These are phyloP conservation scores for Scheffersomyces parashehatae DNA, from an alignment of 1,139 yeast species.

Conservation along the genomic window DNA sequence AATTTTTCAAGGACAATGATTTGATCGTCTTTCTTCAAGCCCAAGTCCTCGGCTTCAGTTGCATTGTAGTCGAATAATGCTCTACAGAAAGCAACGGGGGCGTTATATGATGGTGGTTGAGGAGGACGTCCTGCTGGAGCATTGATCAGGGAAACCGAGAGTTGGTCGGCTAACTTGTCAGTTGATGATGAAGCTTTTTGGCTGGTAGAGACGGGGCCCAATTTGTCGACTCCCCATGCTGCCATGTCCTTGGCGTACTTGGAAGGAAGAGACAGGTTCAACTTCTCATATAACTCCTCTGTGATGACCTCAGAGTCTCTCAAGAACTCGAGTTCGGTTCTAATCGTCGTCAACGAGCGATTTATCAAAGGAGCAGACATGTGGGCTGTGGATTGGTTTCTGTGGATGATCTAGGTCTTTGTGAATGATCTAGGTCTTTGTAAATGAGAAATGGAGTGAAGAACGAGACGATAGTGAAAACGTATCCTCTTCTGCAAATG, in stretches of 20 bases:
- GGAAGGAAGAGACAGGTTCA: slow-evolving; percentile 56
- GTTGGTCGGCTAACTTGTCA: slow-evolving; percentile 20
- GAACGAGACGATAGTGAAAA: background rate
- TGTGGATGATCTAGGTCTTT: too few relatives aligned
- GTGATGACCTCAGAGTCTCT: slow-evolving; percentile 75
- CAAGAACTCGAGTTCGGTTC: slow-evolving; percentile 80
- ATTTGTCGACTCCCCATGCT: slow-evolving; percentile 51
- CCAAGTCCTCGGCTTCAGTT: slow-evolving; percentile 73
- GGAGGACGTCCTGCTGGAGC: slow-evolving; percentile 20
- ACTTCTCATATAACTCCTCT: slow-evolving; percentile 53
- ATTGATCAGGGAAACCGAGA: slow-evolving; percentile 25
- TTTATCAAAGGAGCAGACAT: slow-evolving; percentile 67
- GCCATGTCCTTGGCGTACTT: slow-evolving; percentile 56
- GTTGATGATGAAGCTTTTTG: slow-evolving; percentile 6
- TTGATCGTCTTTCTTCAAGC: slow-evolving; percentile 64
- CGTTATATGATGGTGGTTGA: slow-evolving; percentile 20
- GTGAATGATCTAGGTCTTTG: too few relatives aligned
- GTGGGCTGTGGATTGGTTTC: background rate
- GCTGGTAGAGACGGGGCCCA: slow-evolving; percentile 13
- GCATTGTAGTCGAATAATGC: slow-evolving; percentile 73
- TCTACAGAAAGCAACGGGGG: slow-evolving; percentile 45
- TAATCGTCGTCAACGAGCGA: slow-evolving; percentile 73
- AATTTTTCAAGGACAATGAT: slow-evolving; percentile 70
- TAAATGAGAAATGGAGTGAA: too few relatives aligned
- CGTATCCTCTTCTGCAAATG: background rate